Evolutionary conservation across 1,284 basidiomycete species (phyloP), one percentile per base, ranked within the genome.

Genomic region (Meira nashicola): DNA sequence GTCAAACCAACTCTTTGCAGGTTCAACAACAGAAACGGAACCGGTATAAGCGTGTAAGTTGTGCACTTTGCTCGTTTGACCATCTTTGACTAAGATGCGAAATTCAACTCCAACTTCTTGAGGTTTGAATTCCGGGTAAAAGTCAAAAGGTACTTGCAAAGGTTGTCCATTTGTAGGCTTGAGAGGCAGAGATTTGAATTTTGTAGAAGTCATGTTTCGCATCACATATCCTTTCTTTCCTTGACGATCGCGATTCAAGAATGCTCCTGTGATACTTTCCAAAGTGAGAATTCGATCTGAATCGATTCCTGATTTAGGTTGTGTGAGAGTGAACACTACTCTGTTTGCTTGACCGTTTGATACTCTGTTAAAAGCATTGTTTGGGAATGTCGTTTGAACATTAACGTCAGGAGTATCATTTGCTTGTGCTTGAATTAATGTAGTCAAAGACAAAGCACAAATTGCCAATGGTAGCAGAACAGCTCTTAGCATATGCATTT

Each of bases 71-170:
- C 66, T 60, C 23, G 68, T 72, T 60, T 68, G 70, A 40, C 67
- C 67, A 55, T 76, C 74, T 51, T 63, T 60, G 58, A 76, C 68
- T 39, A 68, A 39, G 2, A 71, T 54, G 49, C 65, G 67, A 56
- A 74, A 71, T 59, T 76, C 74, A 52, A 76, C 64, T 21, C 63
- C 59, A 9, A 75, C 59, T 55, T 74, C 63, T 46, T 74, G 70
- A 11, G 75, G 75, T 62, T 74, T 73, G 64, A 77, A 76, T 50
- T 77, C 75, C 38, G 75, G 70, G 17, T 64, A 73, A 55, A 77
- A 73, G 60, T 76, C 67, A 57, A 63, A 77, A 1, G 75, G 74
- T 19, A 76, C 62, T 54, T 77, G 74, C 1, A 73, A 49, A 28
- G 74, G 66, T 39, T 66, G 57, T 28, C 70, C 72, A 28, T 65